Conservation (phyloP, 495 filamentous ascomycete genomes). For the Penicillium daleae region DNA sequence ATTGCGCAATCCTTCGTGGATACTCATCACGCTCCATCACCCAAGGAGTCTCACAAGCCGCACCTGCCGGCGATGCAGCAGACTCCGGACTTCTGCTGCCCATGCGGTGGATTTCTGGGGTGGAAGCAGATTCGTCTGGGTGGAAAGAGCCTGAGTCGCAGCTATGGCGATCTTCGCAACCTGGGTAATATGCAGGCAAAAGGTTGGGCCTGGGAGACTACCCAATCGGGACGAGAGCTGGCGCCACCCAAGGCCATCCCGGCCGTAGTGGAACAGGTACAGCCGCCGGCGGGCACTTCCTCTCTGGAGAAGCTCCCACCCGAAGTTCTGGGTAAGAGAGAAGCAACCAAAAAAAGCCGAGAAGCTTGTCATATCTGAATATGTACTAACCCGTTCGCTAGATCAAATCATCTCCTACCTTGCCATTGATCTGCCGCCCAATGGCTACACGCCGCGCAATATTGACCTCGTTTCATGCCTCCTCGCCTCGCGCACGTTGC, state of each 20-base stretch:
- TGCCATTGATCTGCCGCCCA: slow-evolving; percentile 74
- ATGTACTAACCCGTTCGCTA: slow-evolving; percentile 39
- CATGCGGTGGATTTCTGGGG: slow-evolving; percentile 69
- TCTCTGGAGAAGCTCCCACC: slow-evolving; percentile 69
- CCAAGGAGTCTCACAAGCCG: slow-evolving; percentile 49
- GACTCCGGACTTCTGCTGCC: slow-evolving; percentile 67
- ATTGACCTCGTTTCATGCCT: slow-evolving; percentile 80
- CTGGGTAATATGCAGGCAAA: slow-evolving; percentile 51
- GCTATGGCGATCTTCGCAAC: slow-evolving; percentile 67
- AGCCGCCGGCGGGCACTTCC: slow-evolving; percentile 38
- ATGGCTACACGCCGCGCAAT: slow-evolving; percentile 78
- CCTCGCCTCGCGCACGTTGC: slow-evolving; percentile 73
- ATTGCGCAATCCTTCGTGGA: slow-evolving; percentile 75
- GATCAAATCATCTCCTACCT: slow-evolving; percentile 78
- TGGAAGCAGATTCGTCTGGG: slow-evolving; percentile 73
- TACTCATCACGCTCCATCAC: slow-evolving; percentile 63
- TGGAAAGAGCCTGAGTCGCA: slow-evolving; percentile 70
- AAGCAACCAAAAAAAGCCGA: slow-evolving; percentile 11
- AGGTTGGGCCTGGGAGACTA: slow-evolving; percentile 60
- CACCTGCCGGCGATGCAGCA: slow-evolving; percentile 41
- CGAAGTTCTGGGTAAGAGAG: slow-evolving; percentile 71
- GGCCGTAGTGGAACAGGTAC: slow-evolving; percentile 33
- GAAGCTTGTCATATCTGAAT: slow-evolving; percentile 8
- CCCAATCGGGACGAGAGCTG: slow-evolving; percentile 27
- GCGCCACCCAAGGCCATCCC: slow-evolving; percentile 34